A percentile compares a stretch with the other conserved stretches of the same genome.
Evolutionary conservation across 306 rosid species (phyloP).

Genomic region (Medicago truncatula): MtrunA17r5.0-ANR NC_053045.1:47098501-47099000

Average conservation of each 20-base stretch:
- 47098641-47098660: background rate
- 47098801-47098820: conserved; percentile 49
- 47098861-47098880: conserved; percentile 50
- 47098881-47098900: conserved; percentile 11
- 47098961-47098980: background rate
- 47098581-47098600: conserved; percentile 7
- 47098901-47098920: background rate
- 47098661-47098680: conserved; percentile 1
- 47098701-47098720: conserved; percentile 51
- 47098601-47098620: conserved; percentile 21
- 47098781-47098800: conserved; percentile 46
- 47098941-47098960: background rate
- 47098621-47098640: background rate
- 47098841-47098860: conserved; percentile 48
- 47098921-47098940: background rate
- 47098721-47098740: conserved; percentile 44
- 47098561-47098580: background rate
- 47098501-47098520: conserved; percentile 35
- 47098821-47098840: conserved; percentile 42
- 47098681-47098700: conserved; percentile 38
- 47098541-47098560: background rate
- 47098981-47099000: no score
- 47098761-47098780: conserved; percentile 33
- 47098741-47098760: conserved; percentile 45
- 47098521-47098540: conserved; percentile 15